These are phyloP conservation scores for Annulohypoxylon stygium DNA, from an alignment of 495 filamentous ascomycete species.

Conservation along the genomic window DNA sequence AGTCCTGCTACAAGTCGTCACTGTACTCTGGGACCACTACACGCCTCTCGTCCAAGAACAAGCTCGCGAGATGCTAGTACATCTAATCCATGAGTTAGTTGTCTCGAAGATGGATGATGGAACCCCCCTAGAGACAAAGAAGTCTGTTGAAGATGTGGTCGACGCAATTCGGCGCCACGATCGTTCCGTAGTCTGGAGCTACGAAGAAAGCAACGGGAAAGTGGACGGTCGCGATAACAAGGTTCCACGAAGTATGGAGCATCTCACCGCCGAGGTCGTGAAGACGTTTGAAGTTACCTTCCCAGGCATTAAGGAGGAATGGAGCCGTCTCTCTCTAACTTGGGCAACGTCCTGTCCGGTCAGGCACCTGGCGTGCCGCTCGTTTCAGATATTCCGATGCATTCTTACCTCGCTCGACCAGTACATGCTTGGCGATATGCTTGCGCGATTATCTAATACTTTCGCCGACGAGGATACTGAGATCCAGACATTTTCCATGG, in stretches of 20 bases:
- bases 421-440: conserved; percentile 94
- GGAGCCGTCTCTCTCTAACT: conserved; percentile 87
- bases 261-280: conserved; percentile 82
- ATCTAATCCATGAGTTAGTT: conserved; percentile 96
- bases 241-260: conserved; percentile 89
- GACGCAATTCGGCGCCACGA: conserved; percentile 92
- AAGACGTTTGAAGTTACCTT: conserved; percentile 86
- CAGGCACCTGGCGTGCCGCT: conserved; percentile 93
- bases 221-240: conserved; percentile 77
- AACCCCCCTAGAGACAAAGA: conserved; percentile 72
- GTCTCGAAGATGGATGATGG: conserved; percentile 89
- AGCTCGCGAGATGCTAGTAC: conserved; percentile 96
- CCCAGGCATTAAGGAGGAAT: conserved; percentile 88
- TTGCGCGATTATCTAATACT: conserved; percentile 92
- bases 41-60: conserved; percentile 96
- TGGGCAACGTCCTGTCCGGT: conserved; percentile 98
- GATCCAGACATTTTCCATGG: conserved; percentile 96
- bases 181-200: conserved; percentile 87
- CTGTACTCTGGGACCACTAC: conserved; percentile 97
- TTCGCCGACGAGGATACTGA: conserved; percentile 93
- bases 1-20: conserved; percentile 87
- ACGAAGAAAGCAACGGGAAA: conserved; percentile 90
- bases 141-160: conserved; percentile 86
- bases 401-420: conserved; percentile 91
- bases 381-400: conserved; percentile 97